Evolutionary conservation across 2,329 filamentous ascomycete genomes (phyloP).

Genomic region (Verticillium isaacii): DNA sequence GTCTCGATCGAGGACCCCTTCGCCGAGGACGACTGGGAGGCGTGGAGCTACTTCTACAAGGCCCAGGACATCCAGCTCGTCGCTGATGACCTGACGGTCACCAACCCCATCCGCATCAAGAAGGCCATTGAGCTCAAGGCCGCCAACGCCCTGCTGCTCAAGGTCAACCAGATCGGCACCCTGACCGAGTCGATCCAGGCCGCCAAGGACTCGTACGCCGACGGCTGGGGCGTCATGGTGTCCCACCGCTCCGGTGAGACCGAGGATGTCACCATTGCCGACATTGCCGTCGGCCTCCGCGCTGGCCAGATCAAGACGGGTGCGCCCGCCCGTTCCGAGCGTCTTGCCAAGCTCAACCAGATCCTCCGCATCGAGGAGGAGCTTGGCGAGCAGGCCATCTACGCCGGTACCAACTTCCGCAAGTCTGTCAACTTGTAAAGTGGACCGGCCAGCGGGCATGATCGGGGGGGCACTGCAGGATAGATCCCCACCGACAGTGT

Average conservation of each 20-base stretch:
- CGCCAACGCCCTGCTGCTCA: conserved; percentile 95
- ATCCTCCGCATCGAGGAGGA: conserved; percentile 99
- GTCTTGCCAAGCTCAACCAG: conserved; percentile 99
- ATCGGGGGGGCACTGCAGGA: not conserved
- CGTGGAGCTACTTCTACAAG: conserved; percentile 99
- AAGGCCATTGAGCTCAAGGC: conserved; percentile 99
- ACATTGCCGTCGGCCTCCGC: conserved; percentile 95
- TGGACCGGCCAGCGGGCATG: not conserved
- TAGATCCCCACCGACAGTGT: not conserved
- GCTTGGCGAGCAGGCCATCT: conserved; percentile 86
- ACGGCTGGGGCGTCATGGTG: conserved; percentile 98
- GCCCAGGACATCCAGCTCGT: conserved; percentile 98
- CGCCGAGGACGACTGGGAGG: conserved; percentile 99
- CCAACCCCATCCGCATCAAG: conserved; percentile 98
- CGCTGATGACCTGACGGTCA: conserved; percentile 97
- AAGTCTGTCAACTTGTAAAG: conserved; percentile 79
- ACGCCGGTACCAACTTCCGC: conserved; percentile 90
- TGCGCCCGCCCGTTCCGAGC: conserved; percentile 93
- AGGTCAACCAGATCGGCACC: conserved; percentile 99
- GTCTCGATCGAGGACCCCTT: conserved; percentile 99
- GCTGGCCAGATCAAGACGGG: conserved; percentile 98
- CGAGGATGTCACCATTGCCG: conserved; percentile 98
- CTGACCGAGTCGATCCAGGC: conserved; percentile 98
- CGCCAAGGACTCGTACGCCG: conserved; percentile 95
- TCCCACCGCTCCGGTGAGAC: conserved; percentile 99